Conservation (phyloP, 345 rosid species). For the Populus ilicifolia region DNA sequence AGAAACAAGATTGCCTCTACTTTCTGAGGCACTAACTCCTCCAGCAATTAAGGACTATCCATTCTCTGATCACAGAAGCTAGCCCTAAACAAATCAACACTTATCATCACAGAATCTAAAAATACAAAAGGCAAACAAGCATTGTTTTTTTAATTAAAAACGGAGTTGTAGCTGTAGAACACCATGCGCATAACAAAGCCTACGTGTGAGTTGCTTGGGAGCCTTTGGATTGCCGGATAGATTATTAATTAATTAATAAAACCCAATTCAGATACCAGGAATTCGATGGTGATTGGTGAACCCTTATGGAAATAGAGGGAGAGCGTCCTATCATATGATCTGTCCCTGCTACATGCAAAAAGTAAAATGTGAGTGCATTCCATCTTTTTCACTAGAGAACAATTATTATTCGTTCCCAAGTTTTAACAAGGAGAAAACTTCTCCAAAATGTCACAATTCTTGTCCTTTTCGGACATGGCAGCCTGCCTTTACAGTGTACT, state of each 20-base stretch:
- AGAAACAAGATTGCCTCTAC: conserved; percentile 36
- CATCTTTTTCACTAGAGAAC: conserved; percentile 4
- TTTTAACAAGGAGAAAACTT: neutral
- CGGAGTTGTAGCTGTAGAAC: too few species aligned
- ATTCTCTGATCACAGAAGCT: conserved; percentile 6
- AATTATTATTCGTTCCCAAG: neutral
- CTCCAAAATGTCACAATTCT: conserved; percentile 11
- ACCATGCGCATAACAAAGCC: neutral
- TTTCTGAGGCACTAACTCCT: conserved; percentile 41
- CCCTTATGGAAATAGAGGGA: neutral
- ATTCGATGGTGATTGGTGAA: neutral
- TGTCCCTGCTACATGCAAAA: neutral
- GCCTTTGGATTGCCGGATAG: neutral
- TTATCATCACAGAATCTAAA: neutral
- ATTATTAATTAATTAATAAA: neutral
- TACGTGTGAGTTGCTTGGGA: neutral
- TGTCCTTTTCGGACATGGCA: conserved; percentile 1
- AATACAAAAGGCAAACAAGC: conserved; percentile 3
- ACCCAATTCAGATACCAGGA: too few species aligned
- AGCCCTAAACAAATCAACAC: conserved; percentile 2
- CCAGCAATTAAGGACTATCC: neutral
- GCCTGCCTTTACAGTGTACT: neutral
- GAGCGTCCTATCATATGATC: neutral
- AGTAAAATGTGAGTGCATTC: neutral
- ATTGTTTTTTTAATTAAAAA: neutral